Conservation (phyloP, 23 red algal genomes). For the Gracilaria gracilis region DNA sequence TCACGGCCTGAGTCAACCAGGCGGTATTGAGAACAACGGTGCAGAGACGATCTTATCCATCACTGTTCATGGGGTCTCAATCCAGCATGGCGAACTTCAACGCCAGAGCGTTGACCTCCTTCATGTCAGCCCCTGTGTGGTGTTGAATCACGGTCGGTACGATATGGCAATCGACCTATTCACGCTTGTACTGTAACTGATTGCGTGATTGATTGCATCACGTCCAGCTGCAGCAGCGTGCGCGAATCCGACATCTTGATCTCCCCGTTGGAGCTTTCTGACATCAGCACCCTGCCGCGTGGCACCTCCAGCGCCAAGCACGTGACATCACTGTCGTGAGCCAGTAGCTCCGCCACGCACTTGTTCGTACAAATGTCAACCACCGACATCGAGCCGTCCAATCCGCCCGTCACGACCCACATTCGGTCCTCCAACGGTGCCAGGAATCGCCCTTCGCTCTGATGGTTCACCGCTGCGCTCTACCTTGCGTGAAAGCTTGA, state of each 20-base stretch:
- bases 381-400: slow-evolving; percentile 77
- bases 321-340: slow-evolving; percentile 81
- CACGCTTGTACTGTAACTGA: too few relatives aligned
- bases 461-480: slow-evolving; percentile 69
- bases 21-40: too few relatives aligned
- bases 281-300: slow-evolving; percentile 73
- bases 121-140: too few relatives aligned
- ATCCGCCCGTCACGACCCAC: slow-evolving; percentile 82
- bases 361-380: slow-evolving; percentile 81
- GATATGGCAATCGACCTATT: too few relatives aligned
- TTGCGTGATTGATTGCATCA: too few relatives aligned
- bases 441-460: slow-evolving; percentile 72
- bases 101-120: too few relatives aligned
- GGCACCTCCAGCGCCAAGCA: slow-evolving; percentile 74
- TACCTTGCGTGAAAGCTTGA: slow-evolving; percentile 51
- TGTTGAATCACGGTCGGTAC: too few relatives aligned
- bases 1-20: too few relatives aligned
- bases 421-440: slow-evolving; percentile 80
- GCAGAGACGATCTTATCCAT: too few relatives aligned
- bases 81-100: too few relatives aligned
- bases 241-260: slow-evolving; percentile 86
- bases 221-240: slow-evolving; percentile 79
- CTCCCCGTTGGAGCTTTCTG: slow-evolving; percentile 72
- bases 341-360: slow-evolving; percentile 79
- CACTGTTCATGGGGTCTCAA: too few relatives aligned